Evolutionary conservation across 345 rosid genomes (phyloP), one percentile per base, ranked within the genome.

Genomic region (Euphorbia lathyris): DNA sequence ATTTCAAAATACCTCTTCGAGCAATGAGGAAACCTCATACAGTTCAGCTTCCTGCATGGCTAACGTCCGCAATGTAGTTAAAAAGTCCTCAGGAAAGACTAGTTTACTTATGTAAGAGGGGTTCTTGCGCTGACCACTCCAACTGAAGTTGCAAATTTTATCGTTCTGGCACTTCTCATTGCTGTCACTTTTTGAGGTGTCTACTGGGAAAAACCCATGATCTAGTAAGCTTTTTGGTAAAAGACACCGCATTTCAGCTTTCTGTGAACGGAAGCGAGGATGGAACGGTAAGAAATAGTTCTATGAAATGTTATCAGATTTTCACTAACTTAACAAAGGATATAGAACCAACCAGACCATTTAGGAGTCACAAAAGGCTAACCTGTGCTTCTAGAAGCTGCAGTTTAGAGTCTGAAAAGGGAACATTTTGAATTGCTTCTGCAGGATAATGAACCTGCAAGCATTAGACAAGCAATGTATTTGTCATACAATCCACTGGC

Each of bases 361-460:
- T 47, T 14, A 34, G 5, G 40, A 36, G 29, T 12, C 34, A 34
- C 8, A 9, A 1, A 59, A 34, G 59, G 66, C 83, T 78, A 61
- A 89, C 98, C 94, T 91, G 96, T 55, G 88, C 91, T 79, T 88
- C 88, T 61, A 93, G 90, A 72, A 93, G 94, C 84, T 86, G 91
- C 63, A 85, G 77, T 76, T 88, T 93, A 76, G 92, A 78, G 58
- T 93, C 98, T 22, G 94, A 84, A 55, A 85, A 83, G 29, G 88
- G 85, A 76, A 75, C 72, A 55, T 74, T 82, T 55, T 83, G 84
- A 69, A 89, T 82, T 58, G 96, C 98, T 81, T 91, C 98, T 4
- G 74, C 78, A n/a, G 98, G 98, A 80, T 91, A 93, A 85, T 91
- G 92, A 10, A 93, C 86, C 98, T 93, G 85, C 48, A 71, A 40